Evolutionary conservation across 2,329 filamentous ascomycete genomes (phyloP).

Genomic region (Pleomassaria siparia): DNA sequence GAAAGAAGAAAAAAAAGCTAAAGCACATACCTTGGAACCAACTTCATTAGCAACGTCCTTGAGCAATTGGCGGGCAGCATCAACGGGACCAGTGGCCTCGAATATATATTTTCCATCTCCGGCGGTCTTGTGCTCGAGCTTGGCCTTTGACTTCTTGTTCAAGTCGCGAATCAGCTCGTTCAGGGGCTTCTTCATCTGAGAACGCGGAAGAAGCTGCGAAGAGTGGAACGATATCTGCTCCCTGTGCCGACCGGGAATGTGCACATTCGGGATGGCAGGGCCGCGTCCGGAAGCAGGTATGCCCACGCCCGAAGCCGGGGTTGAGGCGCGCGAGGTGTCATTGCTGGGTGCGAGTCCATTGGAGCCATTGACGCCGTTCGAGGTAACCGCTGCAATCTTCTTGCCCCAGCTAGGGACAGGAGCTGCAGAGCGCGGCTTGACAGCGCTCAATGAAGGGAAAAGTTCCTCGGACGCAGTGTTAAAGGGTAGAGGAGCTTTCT

Average conservation of each 20-base stretch:
- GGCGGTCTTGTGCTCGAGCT: slow-evolving; percentile 74
- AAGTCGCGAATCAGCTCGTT: slow-evolving; percentile 86
- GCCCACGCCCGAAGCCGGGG: slow-evolving; percentile 61
- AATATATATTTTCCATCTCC: slow-evolving; percentile 75
- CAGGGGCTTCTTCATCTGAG: slow-evolving; percentile 81
- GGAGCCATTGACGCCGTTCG: slow-evolving; percentile 48
- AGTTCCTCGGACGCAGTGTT: slow-evolving; percentile 87
- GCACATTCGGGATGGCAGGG: slow-evolving; percentile 61
- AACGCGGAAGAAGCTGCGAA: slow-evolving; percentile 73
- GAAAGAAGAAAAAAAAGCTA: not conserved
- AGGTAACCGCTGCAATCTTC: slow-evolving; percentile 54
- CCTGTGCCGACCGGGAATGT: slow-evolving; percentile 78
- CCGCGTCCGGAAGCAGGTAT: slow-evolving; percentile 45
- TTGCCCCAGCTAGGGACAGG: slow-evolving; percentile 78
- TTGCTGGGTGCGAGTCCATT: slow-evolving; percentile 47
- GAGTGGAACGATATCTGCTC: slow-evolving; percentile 75
- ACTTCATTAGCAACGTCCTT: slow-evolving; percentile 88
- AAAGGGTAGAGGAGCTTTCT: slow-evolving; percentile 48
- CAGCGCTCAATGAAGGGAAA: slow-evolving; percentile 85
- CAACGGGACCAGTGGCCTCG: slow-evolving; percentile 79
- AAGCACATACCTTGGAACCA: slow-evolving; percentile 70
- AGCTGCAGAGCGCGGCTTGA: slow-evolving; percentile 63
- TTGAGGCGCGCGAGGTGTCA: slow-evolving; percentile 60
- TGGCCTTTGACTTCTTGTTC: slow-evolving; percentile 87
- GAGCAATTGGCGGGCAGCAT: slow-evolving; percentile 82